Evolutionary conservation across 495 filamentous ascomycete genomes (phyloP), one percentile per base, ranked within the genome.

Genomic region (Glonium stellatum): DNA sequence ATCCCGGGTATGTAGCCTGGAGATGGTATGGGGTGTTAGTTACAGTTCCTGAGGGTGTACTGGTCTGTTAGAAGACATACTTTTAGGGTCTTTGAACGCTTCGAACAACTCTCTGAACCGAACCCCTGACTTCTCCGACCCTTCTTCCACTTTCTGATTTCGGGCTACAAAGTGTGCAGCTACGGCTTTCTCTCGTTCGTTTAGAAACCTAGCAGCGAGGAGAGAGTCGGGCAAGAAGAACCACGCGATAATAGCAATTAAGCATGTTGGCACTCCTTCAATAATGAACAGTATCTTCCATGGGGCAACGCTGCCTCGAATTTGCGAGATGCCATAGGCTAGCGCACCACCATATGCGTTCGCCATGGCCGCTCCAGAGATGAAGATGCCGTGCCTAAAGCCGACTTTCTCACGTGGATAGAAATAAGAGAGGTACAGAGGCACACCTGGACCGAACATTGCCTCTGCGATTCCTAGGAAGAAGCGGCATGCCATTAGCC

Each of bases 401-500:
- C 64, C 61, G 9, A 67, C 13, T 6, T 50, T 59, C 25, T 67
- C 56, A 4, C 61, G 59, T 12, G 63, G 63, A 35, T 66, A 66
- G 23, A 66, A 63, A 39, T 54, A 63, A 5, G 63, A 66, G 9
- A 77, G 65, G 60, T 76, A 77, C 0, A 75, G 41, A 5, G 73
- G 72, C 0, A 75, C 67, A 19, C 71, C 73, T 1, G 70, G 71
- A 13, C 55, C 72, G 60, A 56, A 75, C 12, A 79, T 86, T 10
- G 82, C 82, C 69, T 92, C 88, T 42, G 57, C 52, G 19, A 69
- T 61, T 19, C 60, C 66, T 2, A 72, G 58, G 44, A 66, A 65
- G 35, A 65, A 55, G 1, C 70, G 65, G 39, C 68, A 70, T 12
- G 60, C 58, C 78, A 92, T 86, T 72, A 89, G 72, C 15, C 67